Evolutionary conservation across 106 monocot species (phyloP).

Genomic region (Dendrobium catenatum): DNA sequence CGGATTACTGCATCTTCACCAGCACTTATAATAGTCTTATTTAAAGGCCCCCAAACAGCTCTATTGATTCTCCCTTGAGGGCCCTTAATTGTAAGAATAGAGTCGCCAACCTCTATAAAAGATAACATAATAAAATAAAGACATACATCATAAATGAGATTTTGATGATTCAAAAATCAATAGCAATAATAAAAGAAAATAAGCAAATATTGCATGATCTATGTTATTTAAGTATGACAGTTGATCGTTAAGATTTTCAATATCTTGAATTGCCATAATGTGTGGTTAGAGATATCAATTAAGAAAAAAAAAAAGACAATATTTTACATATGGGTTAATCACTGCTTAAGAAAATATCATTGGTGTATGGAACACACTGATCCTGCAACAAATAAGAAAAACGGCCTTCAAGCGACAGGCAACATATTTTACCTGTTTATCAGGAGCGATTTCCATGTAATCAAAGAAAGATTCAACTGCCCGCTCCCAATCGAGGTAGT

Average conservation of each 20-base stretch:
- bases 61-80: conserved; percentile 88
- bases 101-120: conserved; percentile 57
- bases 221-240: neutral
- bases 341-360: neutral
- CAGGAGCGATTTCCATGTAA: too few relatives aligned
- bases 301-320: neutral
- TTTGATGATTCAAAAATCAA: neutral
- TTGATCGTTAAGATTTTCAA: conserved; percentile 2
- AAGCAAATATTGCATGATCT: neutral
- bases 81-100: conserved; percentile 68
- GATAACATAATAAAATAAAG: neutral
- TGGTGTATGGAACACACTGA: too few relatives aligned
- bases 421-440: too few relatives aligned
- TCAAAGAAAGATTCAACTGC: too few relatives aligned
- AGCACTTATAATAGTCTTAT: conserved; percentile 87
- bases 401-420: too few relatives aligned
- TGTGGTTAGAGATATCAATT: neutral
- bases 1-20: conserved; percentile 89
- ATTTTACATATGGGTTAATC: neutral
- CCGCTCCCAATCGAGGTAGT: too few relatives aligned
- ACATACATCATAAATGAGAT: neutral
- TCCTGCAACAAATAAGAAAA: too few relatives aligned
- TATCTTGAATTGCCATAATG: neutral
- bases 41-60: conserved; percentile 91
- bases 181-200: neutral